Evolutionary conservation across 306 rosid genomes (phyloP), one percentile per base, ranked within the genome.

Genomic region (Benincasa hispida): DNA sequence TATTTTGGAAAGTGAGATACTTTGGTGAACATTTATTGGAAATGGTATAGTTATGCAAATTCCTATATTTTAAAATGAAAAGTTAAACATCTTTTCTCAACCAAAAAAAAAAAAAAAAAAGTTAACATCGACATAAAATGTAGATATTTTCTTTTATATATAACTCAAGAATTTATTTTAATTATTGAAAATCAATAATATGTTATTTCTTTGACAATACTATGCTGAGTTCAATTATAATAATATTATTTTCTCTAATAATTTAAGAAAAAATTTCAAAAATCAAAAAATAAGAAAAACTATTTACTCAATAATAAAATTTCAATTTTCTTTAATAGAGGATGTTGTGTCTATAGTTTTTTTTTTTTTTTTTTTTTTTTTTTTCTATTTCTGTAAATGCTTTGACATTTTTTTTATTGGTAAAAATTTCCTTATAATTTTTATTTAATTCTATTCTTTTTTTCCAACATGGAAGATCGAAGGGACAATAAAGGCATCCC

Each of bases 401-500:
- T n/a, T n/a, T n/a, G n/a, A n/a, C n/a, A n/a, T n/a, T n/a, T n/a
- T n/a, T n/a, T n/a, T n/a, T n/a, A n/a, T n/a, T n/a, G n/a, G n/a
- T n/a, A n/a, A n/a, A n/a, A n/a, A n/a, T n/a, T n/a, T n/a, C n/a
- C n/a, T n/a, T n/a, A n/a, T n/a, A n/a, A n/a, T n/a, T n/a, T n/a
- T n/a, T n/a, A n/a, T n/a, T n/a, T 65, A 35, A 19, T 41, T 68
- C 0, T 18, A 9, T 3, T 19, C 11, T 14, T 47, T 17, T 48
- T 14, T 72, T 18, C 5, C 5, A 63, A 41, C 22, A 77, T 74
- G 34, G 51, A 72, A 92, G 97, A 81, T 90, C 6, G 34, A 82
- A 74, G 97, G 96, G 82, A 85, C 82, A 59, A 88, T 92, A 77
- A 80, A 79, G 82, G 97, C 97, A 63, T 90, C 96, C 78, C 78